A percentile compares a stretch with the other conserved stretches of the same genome.
phyloP scores from a whole-genome alignment of 768 basidiomycete species.

The Macrolepiota albuminosa region DNA sequence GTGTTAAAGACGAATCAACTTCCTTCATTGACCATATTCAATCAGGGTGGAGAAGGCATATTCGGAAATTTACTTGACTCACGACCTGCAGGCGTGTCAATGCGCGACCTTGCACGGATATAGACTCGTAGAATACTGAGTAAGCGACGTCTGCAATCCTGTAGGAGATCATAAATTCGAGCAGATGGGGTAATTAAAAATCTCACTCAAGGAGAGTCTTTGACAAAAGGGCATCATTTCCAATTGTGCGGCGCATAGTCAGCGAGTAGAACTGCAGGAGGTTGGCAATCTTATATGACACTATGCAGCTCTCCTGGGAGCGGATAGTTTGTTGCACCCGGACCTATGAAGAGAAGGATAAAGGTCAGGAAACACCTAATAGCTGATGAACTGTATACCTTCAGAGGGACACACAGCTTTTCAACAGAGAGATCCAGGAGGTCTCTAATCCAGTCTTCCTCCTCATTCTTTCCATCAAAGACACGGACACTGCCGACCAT shows the following conservation, averaged over 20 bases:
- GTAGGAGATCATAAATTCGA: not conserved
- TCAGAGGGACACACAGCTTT: constrained; percentile 84
- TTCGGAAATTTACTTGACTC: constrained; percentile 13
- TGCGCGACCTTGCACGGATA: constrained; percentile 78
- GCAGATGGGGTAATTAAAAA: not conserved
- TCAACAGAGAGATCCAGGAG: constrained; percentile 79
- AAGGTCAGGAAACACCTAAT: not conserved
- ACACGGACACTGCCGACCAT: constrained; percentile 75
- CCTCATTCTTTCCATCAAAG: constrained; percentile 47
- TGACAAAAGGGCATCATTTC: constrained; percentile 74
- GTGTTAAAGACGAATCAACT: constrained; percentile 57
- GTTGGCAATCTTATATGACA: constrained; percentile 90
- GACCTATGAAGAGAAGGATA: constrained; percentile 37
- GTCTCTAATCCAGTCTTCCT: constrained; percentile 76
- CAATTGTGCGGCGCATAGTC: constrained; percentile 92
- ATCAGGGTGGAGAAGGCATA: not conserved
- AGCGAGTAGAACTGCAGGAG: constrained; percentile 91
- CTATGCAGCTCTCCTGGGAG: constrained; percentile 90
- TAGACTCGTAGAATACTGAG: constrained; percentile 82
- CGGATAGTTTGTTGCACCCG: constrained; percentile 92
- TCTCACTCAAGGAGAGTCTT: constrained; percentile 75
- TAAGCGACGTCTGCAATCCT: constrained; percentile 83
- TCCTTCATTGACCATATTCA: constrained; percentile 39
- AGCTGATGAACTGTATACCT: constrained; percentile 39
- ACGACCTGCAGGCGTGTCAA: constrained; percentile 52